Evolutionary conservation across 2,329 filamentous ascomycete genomes (phyloP), one percentile per base, ranked within the genome.

Genomic region (Colletotrichum lini): DNA sequence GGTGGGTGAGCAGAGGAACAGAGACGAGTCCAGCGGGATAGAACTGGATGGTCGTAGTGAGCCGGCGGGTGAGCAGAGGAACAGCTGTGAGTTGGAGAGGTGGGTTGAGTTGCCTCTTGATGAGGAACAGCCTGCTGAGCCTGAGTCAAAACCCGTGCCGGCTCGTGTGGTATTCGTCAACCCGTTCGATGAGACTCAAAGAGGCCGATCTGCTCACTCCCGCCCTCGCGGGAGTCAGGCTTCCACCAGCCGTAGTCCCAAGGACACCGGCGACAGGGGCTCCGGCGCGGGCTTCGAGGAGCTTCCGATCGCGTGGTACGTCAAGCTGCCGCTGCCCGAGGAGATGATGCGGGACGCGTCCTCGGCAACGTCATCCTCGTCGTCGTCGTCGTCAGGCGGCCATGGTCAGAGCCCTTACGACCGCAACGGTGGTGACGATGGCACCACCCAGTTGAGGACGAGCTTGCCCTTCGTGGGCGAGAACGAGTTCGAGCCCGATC

Each of bases 91-190:
- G 30, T 21, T 42, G 4, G 59, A 52, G 9, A 62, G 59, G 16
- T 18, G 59, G 59, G 9, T 18, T 21, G 45, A 26, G 4, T 16
- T 52, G 2, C 5, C 35, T n/a, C 59, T 62, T 16, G 47, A 42
- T 9, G 30, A 52, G 45, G 35, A 2, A 12, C 30, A n/a, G 1
- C 1, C 5, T 21, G 4, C 10, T 2, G 30, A 38, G 12, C 6
- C 4, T 5, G 23, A 16, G 30, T 10, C 8, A 1, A 21, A 4
- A 7, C 13, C 7, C 8, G n/a, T 15, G 0, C 16, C 45, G 8
- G n/a, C 47, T 16, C n/a, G 16, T 10, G 45, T 13, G 4, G 2
- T 13, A 5, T 62, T 62, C 16, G 15, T 52, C 21, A 30, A 62
- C 15, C 59, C 45, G 2, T 62, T 52, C 21, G 35, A 52, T 1